Conservation (phyloP, 352 stramenopile genomes). For the Globisporangium acanthophoron region DNA sequence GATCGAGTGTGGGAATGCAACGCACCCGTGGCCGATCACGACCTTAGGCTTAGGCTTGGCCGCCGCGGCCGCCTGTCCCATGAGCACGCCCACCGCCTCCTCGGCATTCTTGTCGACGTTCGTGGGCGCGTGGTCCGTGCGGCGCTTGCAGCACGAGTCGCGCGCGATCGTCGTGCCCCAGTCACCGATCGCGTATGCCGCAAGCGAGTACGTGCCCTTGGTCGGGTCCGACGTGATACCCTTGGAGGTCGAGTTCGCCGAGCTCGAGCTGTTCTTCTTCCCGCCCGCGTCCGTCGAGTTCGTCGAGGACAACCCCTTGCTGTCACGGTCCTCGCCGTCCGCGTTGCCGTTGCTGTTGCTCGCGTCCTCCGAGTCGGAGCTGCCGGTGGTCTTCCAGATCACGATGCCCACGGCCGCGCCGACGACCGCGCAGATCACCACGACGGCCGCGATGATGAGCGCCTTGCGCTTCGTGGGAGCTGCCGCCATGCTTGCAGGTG, state of each 20-base stretch:
- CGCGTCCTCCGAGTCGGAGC: constrained; percentile 17
- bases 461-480: constrained; percentile 28
- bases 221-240: constrained; percentile 15
- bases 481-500: background rate
- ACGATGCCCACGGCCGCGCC: constrained; percentile 40
- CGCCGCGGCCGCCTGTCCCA: constrained; percentile 28
- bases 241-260: constrained; percentile 3
- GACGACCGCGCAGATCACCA: constrained; percentile 38
- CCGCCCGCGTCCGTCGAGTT: background rate
- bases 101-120: constrained; percentile 67
- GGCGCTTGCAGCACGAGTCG: constrained; percentile 65
- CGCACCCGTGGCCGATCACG: constrained; percentile 58
- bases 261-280: constrained; percentile 5
- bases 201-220: constrained; percentile 31
- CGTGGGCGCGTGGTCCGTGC: constrained; percentile 42
- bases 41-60: constrained; percentile 34
- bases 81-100: constrained; percentile 52
- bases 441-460: constrained; percentile 28
- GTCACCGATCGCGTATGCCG: constrained; percentile 66
- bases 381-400: constrained; percentile 29
- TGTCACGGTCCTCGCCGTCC: background rate
- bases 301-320: background rate
- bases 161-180: constrained; percentile 63
- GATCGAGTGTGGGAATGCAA: no score
- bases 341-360: constrained; percentile 9